A percentile compares a stretch with the other conserved stretches of the same genome.
These are phyloP conservation scores for Byssoonygena ceratinophila DNA, from an alignment of 2,329 filamentous ascomycete species.

Conservation along the genomic window DNA sequence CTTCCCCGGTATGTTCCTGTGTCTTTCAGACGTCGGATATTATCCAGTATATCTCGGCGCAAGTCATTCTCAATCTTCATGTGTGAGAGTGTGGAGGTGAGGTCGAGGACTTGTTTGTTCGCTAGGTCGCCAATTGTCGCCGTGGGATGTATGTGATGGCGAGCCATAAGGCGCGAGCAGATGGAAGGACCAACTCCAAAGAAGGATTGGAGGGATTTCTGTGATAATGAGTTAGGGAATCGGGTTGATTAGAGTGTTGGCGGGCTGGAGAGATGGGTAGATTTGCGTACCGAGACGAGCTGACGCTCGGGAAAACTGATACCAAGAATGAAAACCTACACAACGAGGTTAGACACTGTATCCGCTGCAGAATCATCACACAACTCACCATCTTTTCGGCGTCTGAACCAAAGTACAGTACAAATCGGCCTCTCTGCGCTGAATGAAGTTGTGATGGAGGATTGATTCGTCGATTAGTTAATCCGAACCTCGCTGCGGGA, in stretches of 20 bases:
- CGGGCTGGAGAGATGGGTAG: background rate
- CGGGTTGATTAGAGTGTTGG: background rate
- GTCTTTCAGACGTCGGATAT: conserved; percentile 76
- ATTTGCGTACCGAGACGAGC: conserved; percentile 62
- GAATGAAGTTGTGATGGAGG: background rate
- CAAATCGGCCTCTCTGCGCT: background rate
- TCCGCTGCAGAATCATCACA: background rate
- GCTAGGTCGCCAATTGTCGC: conserved; percentile 66
- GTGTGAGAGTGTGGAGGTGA: conserved; percentile 74
- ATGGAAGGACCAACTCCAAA: conserved; percentile 68
- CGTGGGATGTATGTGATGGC: conserved; percentile 74
- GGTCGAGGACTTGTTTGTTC: conserved; percentile 64
- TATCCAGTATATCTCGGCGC: conserved; percentile 63
- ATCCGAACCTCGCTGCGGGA: background rate
- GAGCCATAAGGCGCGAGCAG: conserved; percentile 69
- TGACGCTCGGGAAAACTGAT: conserved; percentile 74
- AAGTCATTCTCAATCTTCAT: conserved; percentile 95
- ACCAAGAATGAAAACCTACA: conserved; percentile 71
- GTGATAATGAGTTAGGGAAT: background rate
- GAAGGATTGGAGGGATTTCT: conserved; percentile 62
- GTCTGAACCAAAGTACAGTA: background rate
- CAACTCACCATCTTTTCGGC: conserved; percentile 4
- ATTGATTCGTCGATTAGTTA: background rate
- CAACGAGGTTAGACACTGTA: background rate
- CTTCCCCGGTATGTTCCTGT: conserved; percentile 84